Evolutionary conservation across 2,329 filamentous ascomycete genomes (phyloP).

Genomic region (Penicillium nordicum): DNA sequence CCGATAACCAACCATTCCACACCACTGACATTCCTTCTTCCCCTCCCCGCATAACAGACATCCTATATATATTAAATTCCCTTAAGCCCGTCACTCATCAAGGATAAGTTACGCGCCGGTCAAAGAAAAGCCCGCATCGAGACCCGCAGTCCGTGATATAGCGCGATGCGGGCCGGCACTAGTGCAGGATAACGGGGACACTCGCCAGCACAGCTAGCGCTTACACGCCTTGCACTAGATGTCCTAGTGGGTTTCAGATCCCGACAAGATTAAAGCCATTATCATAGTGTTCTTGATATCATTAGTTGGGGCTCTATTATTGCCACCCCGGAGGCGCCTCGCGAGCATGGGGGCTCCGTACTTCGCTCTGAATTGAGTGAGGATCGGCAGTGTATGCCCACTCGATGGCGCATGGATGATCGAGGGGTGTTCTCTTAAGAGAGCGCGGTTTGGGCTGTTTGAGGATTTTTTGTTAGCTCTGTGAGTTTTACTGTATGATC

Average conservation of each 20-base stretch:
- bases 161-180: slow-evolving; percentile 11
- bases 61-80: neutral
- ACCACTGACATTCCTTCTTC: neutral
- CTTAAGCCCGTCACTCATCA: neutral
- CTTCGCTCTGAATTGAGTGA: neutral
- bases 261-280: neutral
- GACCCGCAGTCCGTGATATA: slow-evolving; percentile 7
- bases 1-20: neutral
- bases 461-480: neutral
- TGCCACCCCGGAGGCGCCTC: neutral
- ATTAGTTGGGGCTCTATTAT: neutral
- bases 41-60: neutral
- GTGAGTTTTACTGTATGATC: neutral
- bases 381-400: neutral
- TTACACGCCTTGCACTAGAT: slow-evolving; percentile 11
- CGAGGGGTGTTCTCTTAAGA: neutral
- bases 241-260: slow-evolving; percentile 8
- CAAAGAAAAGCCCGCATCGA: neutral
- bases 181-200: slow-evolving; percentile 7
- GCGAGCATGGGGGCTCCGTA: neutral
- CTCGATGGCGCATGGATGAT: neutral
- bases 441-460: neutral
- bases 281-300: neutral
- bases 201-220: slow-evolving; percentile 12
- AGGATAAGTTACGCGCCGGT: neutral